Evolutionary conservation across 768 basidiomycete species (phyloP), one percentile per base, ranked within the genome.

Genomic region (Mycena pura): DNA sequence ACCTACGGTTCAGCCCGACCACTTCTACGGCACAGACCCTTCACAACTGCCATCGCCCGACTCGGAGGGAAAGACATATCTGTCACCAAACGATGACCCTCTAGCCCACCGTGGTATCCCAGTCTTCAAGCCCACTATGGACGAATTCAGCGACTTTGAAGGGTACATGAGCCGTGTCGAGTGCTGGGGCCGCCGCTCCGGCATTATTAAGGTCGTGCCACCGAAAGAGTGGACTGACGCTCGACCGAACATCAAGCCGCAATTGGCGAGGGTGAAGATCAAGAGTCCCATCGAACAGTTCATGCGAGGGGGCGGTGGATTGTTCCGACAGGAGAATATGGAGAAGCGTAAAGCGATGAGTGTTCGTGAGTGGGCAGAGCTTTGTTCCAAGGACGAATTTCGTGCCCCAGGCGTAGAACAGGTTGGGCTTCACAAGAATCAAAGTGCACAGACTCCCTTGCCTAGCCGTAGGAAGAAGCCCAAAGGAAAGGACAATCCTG

Each of bases 141-240:
- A 90, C 49, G 94, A 99, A 68, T 97, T 97, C 68, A 73, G 80
- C 62, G 92, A 95, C 75, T 99, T 98, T 74, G 96, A 99, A 70
- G 88, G 72, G 11, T 99, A 93, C 73, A 90, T 97, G 84, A 88
- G 85, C 64, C 86, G 77, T 61, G 83, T 99, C 43, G 94, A 96
- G 72, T 84, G 86, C 61, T 99, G 97, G 93, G 97, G 97, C 1
- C 84, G 82, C 71, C 82, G 82, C 57, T 95, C 93, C 65, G 97
- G 97, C 22, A 96, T 99, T 64, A 90, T 96, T 62, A 99, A 99
- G 77, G 86, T 99, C 63, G 91, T 99, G 60, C 96, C 96, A 28
- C 96, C 96, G 5, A 86, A 87, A 68, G 92, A 96, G 81, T 99
- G 95, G 95, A 83, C 83, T 25, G 84, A 86, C 50, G 74, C 88